Evolutionary conservation across 2,329 filamentous ascomycete genomes (phyloP).

Genomic region (Talaromyces verruculosus): DNA sequence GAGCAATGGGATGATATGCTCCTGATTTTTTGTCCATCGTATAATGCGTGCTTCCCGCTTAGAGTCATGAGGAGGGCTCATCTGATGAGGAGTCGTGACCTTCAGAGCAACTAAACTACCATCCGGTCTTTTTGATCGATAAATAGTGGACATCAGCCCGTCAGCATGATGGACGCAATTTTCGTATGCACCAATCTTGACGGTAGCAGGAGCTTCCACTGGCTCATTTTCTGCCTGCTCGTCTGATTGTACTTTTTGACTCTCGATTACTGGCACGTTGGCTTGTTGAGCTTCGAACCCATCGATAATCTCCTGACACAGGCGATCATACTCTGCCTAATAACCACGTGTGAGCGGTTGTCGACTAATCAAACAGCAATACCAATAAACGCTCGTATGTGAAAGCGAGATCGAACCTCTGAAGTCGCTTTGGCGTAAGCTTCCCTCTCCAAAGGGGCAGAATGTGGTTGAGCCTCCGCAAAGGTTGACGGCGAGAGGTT

Average conservation of each 20-base stretch:
- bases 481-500: constrained; percentile 46
- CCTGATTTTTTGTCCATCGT: constrained; percentile 54
- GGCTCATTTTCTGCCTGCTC: constrained; percentile 26
- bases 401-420: constrained; percentile 32
- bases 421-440: constrained; percentile 41
- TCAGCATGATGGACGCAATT: constrained; percentile 58
- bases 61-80: constrained; percentile 79
- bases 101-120: constrained; percentile 69
- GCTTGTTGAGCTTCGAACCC: constrained; percentile 30
- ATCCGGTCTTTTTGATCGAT: constrained; percentile 57
- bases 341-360: constrained; percentile 26
- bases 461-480: constrained; percentile 55
- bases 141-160: constrained; percentile 82
- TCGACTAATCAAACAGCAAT: not conserved
- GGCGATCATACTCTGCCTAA: constrained; percentile 58
- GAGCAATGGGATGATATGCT: constrained; percentile 65
- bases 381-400: not conserved
- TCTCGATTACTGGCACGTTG: constrained; percentile 28
- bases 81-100: constrained; percentile 72
- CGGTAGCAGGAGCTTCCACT: constrained; percentile 34
- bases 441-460: constrained; percentile 62
- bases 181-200: constrained; percentile 55
- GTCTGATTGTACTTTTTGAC: constrained; percentile 26
- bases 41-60: constrained; percentile 77
- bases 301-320: constrained; percentile 43